phyloP scores from a whole-genome alignment of 257 asterid genomes.

The Dorcoceras hygrometricum region DNA sequence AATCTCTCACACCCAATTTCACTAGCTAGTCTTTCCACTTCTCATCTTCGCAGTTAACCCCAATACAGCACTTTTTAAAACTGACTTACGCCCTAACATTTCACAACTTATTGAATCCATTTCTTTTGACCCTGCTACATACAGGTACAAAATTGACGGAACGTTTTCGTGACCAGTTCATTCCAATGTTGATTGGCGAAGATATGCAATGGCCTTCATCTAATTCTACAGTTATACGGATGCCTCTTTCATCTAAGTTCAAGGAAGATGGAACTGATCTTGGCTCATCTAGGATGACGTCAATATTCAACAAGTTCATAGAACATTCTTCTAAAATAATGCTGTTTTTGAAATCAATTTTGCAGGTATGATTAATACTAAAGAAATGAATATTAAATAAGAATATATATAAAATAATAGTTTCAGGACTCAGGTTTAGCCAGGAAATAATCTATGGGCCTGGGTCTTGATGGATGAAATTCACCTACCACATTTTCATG shows the following conservation, averaged over 20 bases:
- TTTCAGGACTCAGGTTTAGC: background rate
- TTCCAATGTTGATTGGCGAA: slow-evolving; percentile 70
- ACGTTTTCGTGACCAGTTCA: slow-evolving; percentile 84
- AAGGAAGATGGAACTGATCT: slow-evolving; percentile 53
- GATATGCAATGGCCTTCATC: slow-evolving; percentile 66
- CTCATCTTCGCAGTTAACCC: too few species aligned
- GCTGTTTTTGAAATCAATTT: slow-evolving; percentile 69
- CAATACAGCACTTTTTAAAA: too few species aligned
- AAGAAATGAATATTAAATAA: background rate
- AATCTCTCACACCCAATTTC: too few species aligned
- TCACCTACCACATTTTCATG: slow-evolving; percentile 6
- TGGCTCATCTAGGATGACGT: slow-evolving; percentile 43
- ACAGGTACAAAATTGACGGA: slow-evolving; percentile 82
- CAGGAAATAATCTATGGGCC: slow-evolving; percentile 4
- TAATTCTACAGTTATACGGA: slow-evolving; percentile 73
- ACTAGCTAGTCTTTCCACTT: too few species aligned
- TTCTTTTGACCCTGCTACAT: background rate
- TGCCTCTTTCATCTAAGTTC: slow-evolving; percentile 77
- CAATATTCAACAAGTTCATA: slow-evolving; percentile 59
- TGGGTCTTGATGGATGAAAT: slow-evolving; percentile 15
- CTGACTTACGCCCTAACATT: too few species aligned
- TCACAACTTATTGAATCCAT: background rate
- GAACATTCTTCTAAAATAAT: slow-evolving; percentile 68
- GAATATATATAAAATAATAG: background rate
- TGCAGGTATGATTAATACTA: slow-evolving; percentile 54